Conservation (phyloP, 164 flowering plant species). For the Aristolochia fimbriata region DNA sequence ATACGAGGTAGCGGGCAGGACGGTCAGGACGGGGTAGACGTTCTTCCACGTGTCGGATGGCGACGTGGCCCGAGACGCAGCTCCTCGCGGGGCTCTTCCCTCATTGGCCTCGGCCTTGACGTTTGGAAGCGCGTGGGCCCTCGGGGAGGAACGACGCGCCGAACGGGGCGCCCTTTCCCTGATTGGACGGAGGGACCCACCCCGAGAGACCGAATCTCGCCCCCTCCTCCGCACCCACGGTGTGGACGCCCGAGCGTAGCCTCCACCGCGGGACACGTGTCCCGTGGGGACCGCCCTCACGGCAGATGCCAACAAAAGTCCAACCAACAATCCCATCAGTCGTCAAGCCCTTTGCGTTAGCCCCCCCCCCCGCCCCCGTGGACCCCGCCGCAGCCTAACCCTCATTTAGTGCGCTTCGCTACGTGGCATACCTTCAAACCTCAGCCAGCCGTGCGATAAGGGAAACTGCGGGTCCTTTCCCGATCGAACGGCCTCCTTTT, state of each 20-base stretch:
- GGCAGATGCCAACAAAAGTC: conserved; percentile 1
- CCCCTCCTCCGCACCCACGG: not conserved
- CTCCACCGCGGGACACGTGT: no score
- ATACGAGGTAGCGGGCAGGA: conserved; percentile 3
- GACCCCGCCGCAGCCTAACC: not conserved
- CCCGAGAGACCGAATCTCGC: not conserved
- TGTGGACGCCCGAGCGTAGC: no score
- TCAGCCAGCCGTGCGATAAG: not conserved
- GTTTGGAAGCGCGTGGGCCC: not conserved
- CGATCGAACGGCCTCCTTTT: not conserved
- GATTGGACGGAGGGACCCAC: not conserved
- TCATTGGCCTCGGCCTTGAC: conserved; percentile 1
- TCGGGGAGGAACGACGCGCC: not conserved
- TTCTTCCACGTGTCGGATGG: not conserved
- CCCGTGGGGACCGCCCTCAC: not conserved
- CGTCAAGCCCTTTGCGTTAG: not conserved
- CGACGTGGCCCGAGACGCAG: not conserved
- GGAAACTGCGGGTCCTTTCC: not conserved
- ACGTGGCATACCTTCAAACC: not conserved
- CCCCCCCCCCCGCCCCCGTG: not conserved
- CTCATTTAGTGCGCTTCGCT: not conserved
- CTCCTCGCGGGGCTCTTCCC: not conserved
- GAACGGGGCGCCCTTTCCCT: not conserved
- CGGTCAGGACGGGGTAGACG: not conserved
- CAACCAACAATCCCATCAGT: not conserved